Percentiles rank a stretch among this genome's conserved stretches.
phyloP scores from a whole-genome alignment of 352 stramenopile species.

The Globisporangium solare region DNA sequence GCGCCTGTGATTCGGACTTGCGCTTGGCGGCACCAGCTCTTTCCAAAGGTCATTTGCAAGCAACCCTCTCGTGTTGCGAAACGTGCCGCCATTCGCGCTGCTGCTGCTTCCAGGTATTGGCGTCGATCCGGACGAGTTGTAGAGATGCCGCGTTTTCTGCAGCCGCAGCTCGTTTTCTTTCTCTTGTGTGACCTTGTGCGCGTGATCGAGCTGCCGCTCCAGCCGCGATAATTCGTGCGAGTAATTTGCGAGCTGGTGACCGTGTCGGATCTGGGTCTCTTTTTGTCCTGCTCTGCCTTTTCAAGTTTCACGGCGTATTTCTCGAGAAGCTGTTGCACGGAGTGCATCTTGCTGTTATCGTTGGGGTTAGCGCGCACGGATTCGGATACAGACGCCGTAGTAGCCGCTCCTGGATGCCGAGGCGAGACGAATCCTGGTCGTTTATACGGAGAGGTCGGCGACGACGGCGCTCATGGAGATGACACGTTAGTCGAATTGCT shows the following conservation, averaged over 20 bases:
- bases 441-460: conserved; percentile 2
- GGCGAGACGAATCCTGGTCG: background rate
- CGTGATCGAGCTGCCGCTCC: conserved; percentile 58
- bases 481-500: background rate
- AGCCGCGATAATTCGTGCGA: conserved; percentile 63
- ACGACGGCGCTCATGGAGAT: background rate
- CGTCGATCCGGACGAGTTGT: conserved; percentile 12
- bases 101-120: background rate
- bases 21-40: conserved; percentile 26
- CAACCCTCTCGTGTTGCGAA: conserved; percentile 4
- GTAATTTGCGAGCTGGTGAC: conserved; percentile 63
- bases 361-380: background rate
- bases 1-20: conserved; percentile 1
- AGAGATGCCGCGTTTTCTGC: conserved; percentile 50
- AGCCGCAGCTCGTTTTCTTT: conserved; percentile 58
- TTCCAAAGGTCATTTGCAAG: conserved; percentile 56
- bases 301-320: conserved; percentile 28
- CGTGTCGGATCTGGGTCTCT: conserved; percentile 35
- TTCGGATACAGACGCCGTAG: background rate
- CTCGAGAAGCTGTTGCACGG: conserved; percentile 19
- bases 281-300: conserved; percentile 52
- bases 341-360: conserved; percentile 1
- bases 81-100: background rate
- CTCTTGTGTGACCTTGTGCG: conserved; percentile 36
- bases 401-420: background rate